Conservation (phyloP, 441 rosid genomes). For the Monsonia emarginata region DNA sequence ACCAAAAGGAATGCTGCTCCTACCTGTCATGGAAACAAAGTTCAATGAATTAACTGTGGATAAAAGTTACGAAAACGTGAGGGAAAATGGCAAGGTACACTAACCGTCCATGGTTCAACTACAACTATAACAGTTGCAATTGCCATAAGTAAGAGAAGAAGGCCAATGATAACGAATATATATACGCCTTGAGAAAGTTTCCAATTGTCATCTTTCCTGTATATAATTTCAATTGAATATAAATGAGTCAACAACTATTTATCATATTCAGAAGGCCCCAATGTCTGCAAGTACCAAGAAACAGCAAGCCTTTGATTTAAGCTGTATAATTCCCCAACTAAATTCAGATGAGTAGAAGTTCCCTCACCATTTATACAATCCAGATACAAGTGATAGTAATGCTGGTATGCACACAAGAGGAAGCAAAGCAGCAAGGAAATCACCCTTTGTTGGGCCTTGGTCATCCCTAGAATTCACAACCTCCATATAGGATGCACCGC, state of each 20-base stretch:
- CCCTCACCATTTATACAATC: slow-evolving; percentile 88
- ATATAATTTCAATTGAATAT: slow-evolving; percentile 21
- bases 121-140: slow-evolving; percentile 82
- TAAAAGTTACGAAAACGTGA: slow-evolving; percentile 16
- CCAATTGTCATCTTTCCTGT: slow-evolving; percentile 99
- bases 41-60: slow-evolving; percentile 21
- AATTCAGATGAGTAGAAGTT: slow-evolving; percentile 17
- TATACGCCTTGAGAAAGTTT: slow-evolving; percentile 85
- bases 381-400: slow-evolving; percentile 73
- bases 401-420: slow-evolving; percentile 97
- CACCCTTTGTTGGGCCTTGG: slow-evolving; percentile 77
- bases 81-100: slow-evolving; percentile 24
- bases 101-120: slow-evolving; percentile 85
- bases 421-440: slow-evolving; percentile 96
- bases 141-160: slow-evolving; percentile 92
- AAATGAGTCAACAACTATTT: slow-evolving; percentile 12
- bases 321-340: slow-evolving; percentile 16
- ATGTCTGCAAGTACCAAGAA: slow-evolving; percentile 10
- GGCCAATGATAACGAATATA: slow-evolving; percentile 75
- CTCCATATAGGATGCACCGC: slow-evolving; percentile 87
- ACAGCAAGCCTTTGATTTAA: slow-evolving; percentile 12
- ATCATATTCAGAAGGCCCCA: slow-evolving; percentile 10
- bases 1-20: slow-evolving; percentile 90
- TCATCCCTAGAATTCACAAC: slow-evolving; percentile 83
- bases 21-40: slow-evolving; percentile 47